A percentile compares a stretch with the other conserved stretches of the same genome.
Evolutionary conservation across 495 filamentous ascomycete genomes (phyloP).

Genomic region (Daldinia loculata): DNA sequence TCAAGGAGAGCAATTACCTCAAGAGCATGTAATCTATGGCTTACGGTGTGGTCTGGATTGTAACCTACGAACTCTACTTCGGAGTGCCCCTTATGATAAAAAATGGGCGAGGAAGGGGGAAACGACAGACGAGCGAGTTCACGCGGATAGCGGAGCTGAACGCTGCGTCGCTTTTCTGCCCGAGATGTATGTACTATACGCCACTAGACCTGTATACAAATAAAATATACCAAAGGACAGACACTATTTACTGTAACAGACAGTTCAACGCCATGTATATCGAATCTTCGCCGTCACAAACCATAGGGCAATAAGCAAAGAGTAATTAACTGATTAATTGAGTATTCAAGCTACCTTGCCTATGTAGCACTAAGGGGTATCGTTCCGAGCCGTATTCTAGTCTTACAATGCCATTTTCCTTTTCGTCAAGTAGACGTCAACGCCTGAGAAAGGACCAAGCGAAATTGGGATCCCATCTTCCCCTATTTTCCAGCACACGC

Average conservation of each 20-base stretch:
- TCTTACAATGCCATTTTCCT: slow-evolving; percentile 1
- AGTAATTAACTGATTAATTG: neutral
- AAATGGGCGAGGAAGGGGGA: neutral
- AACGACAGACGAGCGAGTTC: neutral
- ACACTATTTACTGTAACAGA: neutral
- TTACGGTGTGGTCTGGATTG: neutral
- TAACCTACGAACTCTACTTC: neutral
- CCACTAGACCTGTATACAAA: slow-evolving; percentile 25
- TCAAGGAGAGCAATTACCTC: slow-evolving; percentile 95
- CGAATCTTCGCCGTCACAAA: neutral
- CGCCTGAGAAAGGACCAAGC: neutral
- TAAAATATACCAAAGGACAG: neutral
- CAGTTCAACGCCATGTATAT: neutral
- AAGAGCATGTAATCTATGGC: slow-evolving; percentile 68
- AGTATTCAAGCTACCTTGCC: slow-evolving; percentile 3
- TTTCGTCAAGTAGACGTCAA: neutral
- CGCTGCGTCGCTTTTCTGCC: slow-evolving; percentile 11
- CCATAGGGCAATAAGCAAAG: neutral
- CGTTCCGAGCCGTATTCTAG: slow-evolving; percentile 1
- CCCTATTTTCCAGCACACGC: neutral
- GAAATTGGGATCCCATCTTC: neutral
- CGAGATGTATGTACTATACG: slow-evolving; percentile 27
- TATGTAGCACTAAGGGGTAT: slow-evolving; percentile 17
- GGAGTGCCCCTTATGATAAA: neutral
- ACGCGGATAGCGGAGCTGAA: neutral